Conservation (phyloP, 352 stramenopile genomes). For the Pythium biforme region DNA sequence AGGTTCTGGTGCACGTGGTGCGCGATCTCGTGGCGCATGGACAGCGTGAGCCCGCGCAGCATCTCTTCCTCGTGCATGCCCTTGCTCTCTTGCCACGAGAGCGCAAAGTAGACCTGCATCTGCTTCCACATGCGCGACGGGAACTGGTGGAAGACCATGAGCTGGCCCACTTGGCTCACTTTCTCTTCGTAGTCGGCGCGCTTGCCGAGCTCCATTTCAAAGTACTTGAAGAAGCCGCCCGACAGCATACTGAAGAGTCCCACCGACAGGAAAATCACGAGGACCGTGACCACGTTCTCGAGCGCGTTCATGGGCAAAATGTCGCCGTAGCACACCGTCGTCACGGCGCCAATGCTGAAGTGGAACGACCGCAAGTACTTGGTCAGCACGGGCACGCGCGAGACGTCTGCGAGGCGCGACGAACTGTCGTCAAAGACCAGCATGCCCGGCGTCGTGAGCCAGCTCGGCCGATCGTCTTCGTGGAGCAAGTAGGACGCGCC, state of each 20-base stretch:
- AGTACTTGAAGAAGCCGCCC: constrained; percentile 45
- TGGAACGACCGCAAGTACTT: constrained; percentile 38
- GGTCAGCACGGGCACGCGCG: constrained; percentile 17
- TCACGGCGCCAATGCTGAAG: constrained; percentile 42
- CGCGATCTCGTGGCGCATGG: constrained; percentile 36
- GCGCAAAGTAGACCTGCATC: constrained; percentile 47
- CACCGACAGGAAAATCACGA: constrained; percentile 44
- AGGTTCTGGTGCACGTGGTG: constrained; percentile 41
- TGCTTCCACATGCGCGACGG: constrained; percentile 39
- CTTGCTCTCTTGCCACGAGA: constrained; percentile 47
- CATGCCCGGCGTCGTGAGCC: constrained; percentile 54
- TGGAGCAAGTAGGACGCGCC: constrained; percentile 53
- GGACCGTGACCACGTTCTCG: constrained; percentile 30
- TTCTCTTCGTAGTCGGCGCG: constrained; percentile 50
- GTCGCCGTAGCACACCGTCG: constrained; percentile 43
- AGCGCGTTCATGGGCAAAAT: constrained; percentile 38
- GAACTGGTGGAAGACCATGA: constrained; percentile 47
- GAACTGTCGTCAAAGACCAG: constrained; percentile 28
- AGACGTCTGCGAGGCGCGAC: constrained; percentile 22
- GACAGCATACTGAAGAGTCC: constrained; percentile 44
- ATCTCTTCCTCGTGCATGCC: constrained; percentile 47
- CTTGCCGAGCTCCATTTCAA: constrained; percentile 45
- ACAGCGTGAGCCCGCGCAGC: constrained; percentile 35
- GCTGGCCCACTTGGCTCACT: constrained; percentile 37
- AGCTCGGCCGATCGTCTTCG: constrained; percentile 30